A percentile compares a stretch with the other conserved stretches of the same genome.
Conservation (phyloP, 768 basidiomycete genomes). For the Wakefieldia striispora region DNA sequence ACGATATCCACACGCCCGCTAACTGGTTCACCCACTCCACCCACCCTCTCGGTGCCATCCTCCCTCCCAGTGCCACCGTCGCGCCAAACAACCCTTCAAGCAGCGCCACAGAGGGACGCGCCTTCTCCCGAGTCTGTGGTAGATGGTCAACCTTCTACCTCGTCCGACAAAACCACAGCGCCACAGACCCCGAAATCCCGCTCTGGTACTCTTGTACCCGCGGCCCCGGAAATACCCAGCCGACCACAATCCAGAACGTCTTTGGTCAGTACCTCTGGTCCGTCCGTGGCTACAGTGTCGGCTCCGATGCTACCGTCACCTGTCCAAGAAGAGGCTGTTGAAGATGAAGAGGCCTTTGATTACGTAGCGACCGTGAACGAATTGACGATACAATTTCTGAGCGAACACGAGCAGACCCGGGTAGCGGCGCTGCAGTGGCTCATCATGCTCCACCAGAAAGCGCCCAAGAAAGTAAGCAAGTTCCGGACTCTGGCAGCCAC, state of each 20-base stretch:
- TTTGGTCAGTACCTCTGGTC: slow-evolving; percentile 39
- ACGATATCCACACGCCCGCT: slow-evolving; percentile 35
- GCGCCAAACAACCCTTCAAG: slow-evolving; percentile 49
- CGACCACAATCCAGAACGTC: slow-evolving; percentile 66
- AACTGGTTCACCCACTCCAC: slow-evolving; percentile 58
- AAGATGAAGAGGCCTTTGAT: slow-evolving; percentile 79
- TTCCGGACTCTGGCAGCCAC: not conserved
- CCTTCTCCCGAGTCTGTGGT: slow-evolving; percentile 44
- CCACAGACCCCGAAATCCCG: slow-evolving; percentile 34
- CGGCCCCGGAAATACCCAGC: slow-evolving; percentile 39
- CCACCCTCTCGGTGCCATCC: slow-evolving; percentile 36
- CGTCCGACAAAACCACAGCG: slow-evolving; percentile 39
- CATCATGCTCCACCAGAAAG: slow-evolving; percentile 97
- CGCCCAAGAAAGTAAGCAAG: slow-evolving; percentile 79
- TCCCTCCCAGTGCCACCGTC: no score
- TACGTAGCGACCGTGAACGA: slow-evolving; percentile 92
- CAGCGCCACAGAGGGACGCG: slow-evolving; percentile 43
- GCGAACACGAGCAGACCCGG: slow-evolving; percentile 94
- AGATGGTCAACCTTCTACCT: slow-evolving; percentile 31
- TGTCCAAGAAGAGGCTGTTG: slow-evolving; percentile 37
- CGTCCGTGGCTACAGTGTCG: slow-evolving; percentile 31
- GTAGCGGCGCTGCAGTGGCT: slow-evolving; percentile 97
- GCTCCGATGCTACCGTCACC: slow-evolving; percentile 30
- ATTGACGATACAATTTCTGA: slow-evolving; percentile 89
- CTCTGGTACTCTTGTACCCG: slow-evolving; percentile 19